These are phyloP conservation scores for Glarea lozoyensis DNA, from an alignment of 495 filamentous ascomycete genomes.

Conservation along the genomic window DNA sequence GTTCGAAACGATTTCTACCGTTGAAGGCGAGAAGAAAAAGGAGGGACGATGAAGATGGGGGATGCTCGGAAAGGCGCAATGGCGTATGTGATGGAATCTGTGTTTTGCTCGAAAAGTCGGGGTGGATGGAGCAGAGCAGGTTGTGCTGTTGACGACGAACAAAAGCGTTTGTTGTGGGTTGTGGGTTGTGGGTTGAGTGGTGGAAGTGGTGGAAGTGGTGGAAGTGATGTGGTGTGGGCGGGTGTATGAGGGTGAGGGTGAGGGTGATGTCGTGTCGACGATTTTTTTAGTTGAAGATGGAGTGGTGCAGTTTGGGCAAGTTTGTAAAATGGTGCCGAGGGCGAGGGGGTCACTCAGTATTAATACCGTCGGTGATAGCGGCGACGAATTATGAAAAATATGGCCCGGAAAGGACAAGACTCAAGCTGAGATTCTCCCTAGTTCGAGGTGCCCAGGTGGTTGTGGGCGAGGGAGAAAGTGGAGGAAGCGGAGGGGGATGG, in stretches of 20 bases:
- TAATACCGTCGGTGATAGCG: no score
- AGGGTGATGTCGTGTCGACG: no score
- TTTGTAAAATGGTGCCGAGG: no score
- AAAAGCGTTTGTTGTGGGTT: not conserved
- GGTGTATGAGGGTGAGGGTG: no score
- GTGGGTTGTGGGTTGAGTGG: not conserved
- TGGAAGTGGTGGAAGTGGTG: not conserved
- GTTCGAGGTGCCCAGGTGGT: no score
- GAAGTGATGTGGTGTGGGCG: not conserved
- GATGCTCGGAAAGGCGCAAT: not conserved
- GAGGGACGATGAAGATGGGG: not conserved
- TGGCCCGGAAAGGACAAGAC: no score
- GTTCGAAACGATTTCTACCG: not conserved
- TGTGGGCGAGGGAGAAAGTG: not conserved
- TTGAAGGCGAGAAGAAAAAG: not conserved
- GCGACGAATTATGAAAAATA: no score
- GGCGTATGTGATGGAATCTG: not conserved
- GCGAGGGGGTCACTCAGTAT: no score
- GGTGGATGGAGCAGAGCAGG: not conserved
- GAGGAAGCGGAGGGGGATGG: not conserved
- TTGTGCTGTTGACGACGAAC: not conserved
- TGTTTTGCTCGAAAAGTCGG: not conserved
- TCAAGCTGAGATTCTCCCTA: no score
- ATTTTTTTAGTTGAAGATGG: no score
- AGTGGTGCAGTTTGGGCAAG: no score